Percentiles rank a stretch among this genome's conserved stretches.
phyloP scores from a whole-genome alignment of 2,329 filamentous ascomycete genomes.

The Colletotrichum tropicicola region DNA sequence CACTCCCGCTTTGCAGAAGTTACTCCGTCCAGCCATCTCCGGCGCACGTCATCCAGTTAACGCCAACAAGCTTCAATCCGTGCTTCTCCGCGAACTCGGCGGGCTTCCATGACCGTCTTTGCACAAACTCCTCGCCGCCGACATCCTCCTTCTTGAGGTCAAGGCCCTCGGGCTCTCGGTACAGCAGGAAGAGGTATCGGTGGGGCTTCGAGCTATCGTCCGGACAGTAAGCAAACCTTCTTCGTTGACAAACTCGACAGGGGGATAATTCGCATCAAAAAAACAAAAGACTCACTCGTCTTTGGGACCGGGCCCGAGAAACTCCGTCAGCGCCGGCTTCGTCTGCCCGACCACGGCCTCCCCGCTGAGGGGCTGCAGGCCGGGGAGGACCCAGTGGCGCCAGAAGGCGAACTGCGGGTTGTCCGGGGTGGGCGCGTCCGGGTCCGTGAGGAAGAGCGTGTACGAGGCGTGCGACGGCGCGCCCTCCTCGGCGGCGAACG shows the following conservation, averaged over 20 bases:
- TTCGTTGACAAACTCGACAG: too few species aligned
- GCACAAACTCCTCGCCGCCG: conserved; percentile 55
- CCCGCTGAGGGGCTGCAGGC: conserved; percentile 42
- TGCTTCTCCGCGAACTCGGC: conserved; percentile 48
- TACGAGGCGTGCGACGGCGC: conserved; percentile 45
- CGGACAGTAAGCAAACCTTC: not conserved
- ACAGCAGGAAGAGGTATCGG: conserved; percentile 55
- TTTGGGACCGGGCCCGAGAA: conserved; percentile 54
- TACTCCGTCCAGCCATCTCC: conserved; percentile 51
- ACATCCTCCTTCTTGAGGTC: conserved; percentile 50
- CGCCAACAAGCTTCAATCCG: conserved; percentile 46
- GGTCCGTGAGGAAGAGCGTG: conserved; percentile 59
- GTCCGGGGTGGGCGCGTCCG: conserved; percentile 63
- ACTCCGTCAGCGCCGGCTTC: conserved; percentile 49
- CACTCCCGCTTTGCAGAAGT: not conserved
- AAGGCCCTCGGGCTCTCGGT: conserved; percentile 47
- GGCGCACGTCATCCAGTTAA: conserved; percentile 57
- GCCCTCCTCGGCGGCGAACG: conserved; percentile 44
- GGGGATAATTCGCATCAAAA: too few species aligned
- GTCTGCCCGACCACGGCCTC: conserved; percentile 37
- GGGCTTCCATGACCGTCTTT: conserved; percentile 52
- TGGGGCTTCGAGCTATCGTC: conserved; percentile 54
- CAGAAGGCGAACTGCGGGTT: conserved; percentile 64
- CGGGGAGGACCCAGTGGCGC: conserved; percentile 61
- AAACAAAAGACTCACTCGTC: conserved; percentile 55